Conservation (phyloP, 2,329 filamentous ascomycete species). For the Raffaelea ambrosiae region DNA sequence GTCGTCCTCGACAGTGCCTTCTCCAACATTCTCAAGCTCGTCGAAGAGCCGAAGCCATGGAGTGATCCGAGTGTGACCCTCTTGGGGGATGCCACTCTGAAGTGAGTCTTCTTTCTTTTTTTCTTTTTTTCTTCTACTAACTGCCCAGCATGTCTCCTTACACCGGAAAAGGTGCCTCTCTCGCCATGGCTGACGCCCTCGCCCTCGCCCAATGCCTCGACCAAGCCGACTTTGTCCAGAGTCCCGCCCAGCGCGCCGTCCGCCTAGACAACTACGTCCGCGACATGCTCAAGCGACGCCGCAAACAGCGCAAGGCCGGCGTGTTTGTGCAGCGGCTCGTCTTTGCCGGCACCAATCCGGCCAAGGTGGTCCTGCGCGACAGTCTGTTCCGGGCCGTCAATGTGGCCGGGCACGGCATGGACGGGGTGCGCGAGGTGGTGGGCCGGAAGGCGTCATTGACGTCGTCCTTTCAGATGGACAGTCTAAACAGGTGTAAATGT, state of each 20-base stretch:
- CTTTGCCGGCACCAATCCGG: neutral
- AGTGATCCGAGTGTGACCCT: neutral
- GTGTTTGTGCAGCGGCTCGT: neutral
- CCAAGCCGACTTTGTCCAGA: neutral
- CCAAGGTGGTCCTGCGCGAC: neutral
- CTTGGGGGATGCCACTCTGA: neutral
- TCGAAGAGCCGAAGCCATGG: neutral
- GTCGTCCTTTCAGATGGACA: neutral
- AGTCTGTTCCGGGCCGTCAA: neutral
- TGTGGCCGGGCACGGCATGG: neutral
- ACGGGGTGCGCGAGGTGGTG: neutral
- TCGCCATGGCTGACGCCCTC: neutral
- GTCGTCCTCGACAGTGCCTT: neutral
- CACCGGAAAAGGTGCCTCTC: neutral
- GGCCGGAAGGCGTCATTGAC: neutral
- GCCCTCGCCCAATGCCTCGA: neutral
- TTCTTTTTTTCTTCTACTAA: too few relatives aligned
- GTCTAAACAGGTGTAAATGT: too few relatives aligned
- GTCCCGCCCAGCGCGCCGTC: neutral
- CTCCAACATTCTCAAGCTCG: constrained; percentile 1
- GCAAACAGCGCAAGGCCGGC: neutral
- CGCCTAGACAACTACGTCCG: neutral
- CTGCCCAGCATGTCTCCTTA: neutral
- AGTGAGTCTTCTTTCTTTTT: neutral
- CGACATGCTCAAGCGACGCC: neutral